These are phyloP conservation scores for Alternaria triticimaculans DNA, from an alignment of 2,329 filamentous ascomycete species.

Conservation along the genomic window DNA sequence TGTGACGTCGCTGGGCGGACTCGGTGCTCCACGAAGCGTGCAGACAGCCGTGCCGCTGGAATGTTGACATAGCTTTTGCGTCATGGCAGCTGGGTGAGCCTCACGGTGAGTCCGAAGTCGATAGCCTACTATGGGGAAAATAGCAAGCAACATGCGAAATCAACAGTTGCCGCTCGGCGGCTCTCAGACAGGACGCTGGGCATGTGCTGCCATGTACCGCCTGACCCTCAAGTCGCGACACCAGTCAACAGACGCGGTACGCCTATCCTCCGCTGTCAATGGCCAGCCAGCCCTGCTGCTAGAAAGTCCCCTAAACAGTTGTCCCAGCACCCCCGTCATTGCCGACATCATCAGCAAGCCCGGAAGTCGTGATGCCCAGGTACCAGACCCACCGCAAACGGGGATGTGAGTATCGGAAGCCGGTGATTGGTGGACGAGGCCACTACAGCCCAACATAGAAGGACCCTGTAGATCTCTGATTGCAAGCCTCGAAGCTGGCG, in stretches of 20 bases:
- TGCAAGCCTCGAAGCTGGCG: constrained; percentile 21
- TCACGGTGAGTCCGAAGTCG: background rate
- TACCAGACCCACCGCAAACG: constrained; percentile 6
- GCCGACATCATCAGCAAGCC: constrained; percentile 22
- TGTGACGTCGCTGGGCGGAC: constrained; percentile 11
- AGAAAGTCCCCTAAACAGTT: constrained; percentile 20
- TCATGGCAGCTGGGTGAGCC: background rate
- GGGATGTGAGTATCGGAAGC: constrained; percentile 15
- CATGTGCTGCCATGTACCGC: background rate
- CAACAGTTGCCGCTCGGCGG: constrained; percentile 1
- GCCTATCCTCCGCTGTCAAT: constrained; percentile 1
- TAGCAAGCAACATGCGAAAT: background rate
- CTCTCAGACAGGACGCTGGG: background rate
- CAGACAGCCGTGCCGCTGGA: background rate
- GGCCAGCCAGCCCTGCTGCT: constrained; percentile 13
- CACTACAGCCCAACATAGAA: constrained; percentile 16
- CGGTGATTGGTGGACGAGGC: constrained; percentile 15
- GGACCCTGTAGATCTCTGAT: constrained; percentile 44
- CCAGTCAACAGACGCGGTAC: constrained; percentile 5
- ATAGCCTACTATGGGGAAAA: background rate
- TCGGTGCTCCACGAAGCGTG: background rate
- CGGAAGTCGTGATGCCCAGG: constrained; percentile 7
- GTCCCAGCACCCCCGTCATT: constrained; percentile 19
- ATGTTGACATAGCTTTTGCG: background rate
- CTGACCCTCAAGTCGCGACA: constrained; percentile 4